These are phyloP conservation scores for Herpotrichia juniperi DNA, from an alignment of 2,329 filamentous ascomycete genomes.

Conservation along the genomic window DNA sequence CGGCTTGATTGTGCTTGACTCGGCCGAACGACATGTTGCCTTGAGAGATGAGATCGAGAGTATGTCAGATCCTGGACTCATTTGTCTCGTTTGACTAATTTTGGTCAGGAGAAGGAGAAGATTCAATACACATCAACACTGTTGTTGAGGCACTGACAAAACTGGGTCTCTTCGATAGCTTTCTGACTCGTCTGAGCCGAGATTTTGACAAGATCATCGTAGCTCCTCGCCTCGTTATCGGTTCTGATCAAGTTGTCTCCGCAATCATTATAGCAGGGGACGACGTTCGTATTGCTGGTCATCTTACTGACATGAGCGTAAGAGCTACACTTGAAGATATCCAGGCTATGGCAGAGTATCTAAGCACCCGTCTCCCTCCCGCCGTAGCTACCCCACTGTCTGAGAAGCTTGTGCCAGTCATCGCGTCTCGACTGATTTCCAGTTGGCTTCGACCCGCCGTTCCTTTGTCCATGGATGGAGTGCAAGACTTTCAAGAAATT, in stretches of 20 bases:
- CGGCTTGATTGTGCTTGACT: constrained; percentile 68
- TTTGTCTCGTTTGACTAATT: background rate
- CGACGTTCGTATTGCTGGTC: constrained; percentile 37
- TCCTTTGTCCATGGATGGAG: constrained; percentile 73
- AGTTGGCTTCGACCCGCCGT: constrained; percentile 79
- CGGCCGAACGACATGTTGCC: constrained; percentile 59
- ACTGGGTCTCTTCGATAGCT: constrained; percentile 54
- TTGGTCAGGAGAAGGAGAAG: constrained; percentile 15
- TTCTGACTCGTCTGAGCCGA: constrained; percentile 64
- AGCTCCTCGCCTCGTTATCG: constrained; percentile 59
- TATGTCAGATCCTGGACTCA: constrained; percentile 34
- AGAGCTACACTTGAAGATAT: constrained; percentile 38
- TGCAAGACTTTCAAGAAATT: constrained; percentile 73
- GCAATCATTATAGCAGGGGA: constrained; percentile 42
- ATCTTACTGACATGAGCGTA: constrained; percentile 33
- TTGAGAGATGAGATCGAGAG: constrained; percentile 62
- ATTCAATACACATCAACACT: constrained; percentile 36
- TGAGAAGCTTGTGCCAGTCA: constrained; percentile 69
- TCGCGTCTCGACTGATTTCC: constrained; percentile 72
- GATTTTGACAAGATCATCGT: constrained; percentile 68
- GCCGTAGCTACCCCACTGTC: constrained; percentile 63
- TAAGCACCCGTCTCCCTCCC: constrained; percentile 58
- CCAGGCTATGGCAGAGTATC: constrained; percentile 54
- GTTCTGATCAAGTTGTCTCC: constrained; percentile 41
- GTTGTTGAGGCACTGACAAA: constrained; percentile 44